phyloP scores from a whole-genome alignment of 2,329 filamentous ascomycete genomes.

The Paraphoma sp. region DNA sequence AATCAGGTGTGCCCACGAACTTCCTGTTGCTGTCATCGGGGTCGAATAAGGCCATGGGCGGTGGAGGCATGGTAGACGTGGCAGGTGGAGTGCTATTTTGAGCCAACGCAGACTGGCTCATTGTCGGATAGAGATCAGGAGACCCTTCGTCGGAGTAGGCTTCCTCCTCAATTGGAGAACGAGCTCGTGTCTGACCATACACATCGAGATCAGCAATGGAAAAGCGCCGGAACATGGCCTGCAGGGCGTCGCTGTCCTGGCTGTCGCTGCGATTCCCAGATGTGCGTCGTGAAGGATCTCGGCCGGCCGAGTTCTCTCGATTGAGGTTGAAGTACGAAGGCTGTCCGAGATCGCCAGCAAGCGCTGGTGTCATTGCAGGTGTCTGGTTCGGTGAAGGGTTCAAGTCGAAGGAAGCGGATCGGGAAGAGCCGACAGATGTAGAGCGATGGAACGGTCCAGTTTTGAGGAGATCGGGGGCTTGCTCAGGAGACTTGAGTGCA shows the following conservation, averaged over 20 bases:
- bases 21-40: constrained; percentile 90
- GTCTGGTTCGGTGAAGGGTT: constrained; percentile 82
- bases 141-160: constrained; percentile 75
- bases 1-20: constrained; percentile 97
- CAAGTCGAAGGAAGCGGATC: constrained; percentile 92
- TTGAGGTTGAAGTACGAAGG: constrained; percentile 92
- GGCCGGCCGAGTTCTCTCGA: constrained; percentile 62
- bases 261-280: constrained; percentile 92
- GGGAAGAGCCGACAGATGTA: constrained; percentile 84
- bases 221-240: constrained; percentile 81
- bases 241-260: constrained; percentile 83
- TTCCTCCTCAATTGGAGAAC: constrained; percentile 76
- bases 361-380: constrained; percentile 83
- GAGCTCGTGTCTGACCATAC: constrained; percentile 49
- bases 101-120: constrained; percentile 60
- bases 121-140: constrained; percentile 72
- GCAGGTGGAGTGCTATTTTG: constrained; percentile 66
- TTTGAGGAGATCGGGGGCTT: constrained; percentile 90
- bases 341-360: constrained; percentile 71
- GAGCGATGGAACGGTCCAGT: constrained; percentile 88
- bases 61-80: constrained; percentile 80
- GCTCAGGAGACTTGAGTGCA: constrained; percentile 77
- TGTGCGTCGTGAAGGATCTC: constrained; percentile 69
- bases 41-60: constrained; percentile 92
- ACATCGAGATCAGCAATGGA: constrained; percentile 53